Evolutionary conservation across 495 filamentous ascomycete genomes (phyloP), one percentile per base, ranked within the genome.

Genomic region (Poronia punctata): DNA sequence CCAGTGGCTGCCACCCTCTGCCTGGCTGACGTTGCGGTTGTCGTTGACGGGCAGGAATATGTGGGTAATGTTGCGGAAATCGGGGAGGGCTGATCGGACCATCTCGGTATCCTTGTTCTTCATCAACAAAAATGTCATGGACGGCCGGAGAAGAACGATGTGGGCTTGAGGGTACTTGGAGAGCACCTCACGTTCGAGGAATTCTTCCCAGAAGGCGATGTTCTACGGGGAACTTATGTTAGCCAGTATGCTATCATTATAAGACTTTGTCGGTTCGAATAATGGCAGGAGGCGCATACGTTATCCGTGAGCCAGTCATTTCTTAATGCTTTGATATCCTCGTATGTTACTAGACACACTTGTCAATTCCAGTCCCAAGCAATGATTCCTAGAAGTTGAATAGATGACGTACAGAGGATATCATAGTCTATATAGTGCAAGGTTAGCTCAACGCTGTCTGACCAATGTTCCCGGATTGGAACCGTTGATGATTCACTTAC

Each of bases 201-300:
- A 95, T 79, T 96, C 92, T 74, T 96, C 85, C 89, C 92, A 98
- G 59, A 98, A 98, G 36, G 88, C 84, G 34, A 98, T 98, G 46
- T 76, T 81, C 83, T 87, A 49, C 4, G 18, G 25, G 5, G 18
- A 25, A 44, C 30, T 20, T 35, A n/a, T 32, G 33, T 53, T 31
- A 62, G 52, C 23, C 27, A 25, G 27, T 20, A n/a, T 32, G 28
- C 14, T 4, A 40, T 34, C 19, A 58, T n/a, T n/a, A 20, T 23
- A 18, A 7, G n/a, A 26, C 2, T 5, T n/a, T 9, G 11, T n/a
- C 5, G 46, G 53, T 39, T 18, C 28, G 43, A 20, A 29, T 24
- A 40, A 27, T 32, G 16, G 7, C 5, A 10, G 10, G 19, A 19
- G 22, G 23, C 43, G 31, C 81, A 41, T 75, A 94, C 88, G 68